A percentile compares a stretch with the other conserved stretches of the same genome.
phyloP scores from a whole-genome alignment of 2,329 filamentous ascomycete genomes.

The Colletotrichum euphorbiae region DNA sequence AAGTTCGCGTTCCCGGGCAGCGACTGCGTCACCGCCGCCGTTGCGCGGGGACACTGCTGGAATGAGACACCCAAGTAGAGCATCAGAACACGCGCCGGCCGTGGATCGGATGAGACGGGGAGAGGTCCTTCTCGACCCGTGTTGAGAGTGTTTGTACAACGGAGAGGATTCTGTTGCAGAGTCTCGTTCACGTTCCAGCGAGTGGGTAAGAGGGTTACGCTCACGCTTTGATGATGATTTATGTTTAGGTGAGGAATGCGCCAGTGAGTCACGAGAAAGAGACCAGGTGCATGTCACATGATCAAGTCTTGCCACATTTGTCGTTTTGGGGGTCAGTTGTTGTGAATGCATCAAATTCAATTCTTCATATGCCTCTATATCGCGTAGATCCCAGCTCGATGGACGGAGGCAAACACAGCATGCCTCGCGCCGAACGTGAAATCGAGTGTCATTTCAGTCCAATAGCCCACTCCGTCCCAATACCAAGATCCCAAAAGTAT shows the following conservation, averaged over 20 bases:
- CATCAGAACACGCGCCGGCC: no score
- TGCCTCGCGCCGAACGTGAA: slow-evolving; percentile 6
- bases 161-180: slow-evolving; percentile 25
- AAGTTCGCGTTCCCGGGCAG: slow-evolving; percentile 17
- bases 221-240: not conserved
- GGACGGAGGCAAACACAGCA: not conserved
- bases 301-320: slow-evolving; percentile 3
- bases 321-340: not conserved
- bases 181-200: slow-evolving; percentile 15
- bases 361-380: slow-evolving; percentile 32
- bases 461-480: not conserved
- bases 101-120: no score
- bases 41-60: slow-evolving; percentile 36
- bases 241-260: slow-evolving; percentile 8
- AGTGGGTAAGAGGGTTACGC: slow-evolving; percentile 8
- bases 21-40: slow-evolving; percentile 15
- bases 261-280: not conserved
- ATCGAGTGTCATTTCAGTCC: slow-evolving; percentile 3
- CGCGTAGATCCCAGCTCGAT: slow-evolving; percentile 7
- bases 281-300: not conserved
- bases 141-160: no score
- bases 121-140: no score
- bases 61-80: slow-evolving; percentile 7
- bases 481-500: no score
- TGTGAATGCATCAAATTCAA: slow-evolving; percentile 28